phyloP scores from a whole-genome alignment of 768 basidiomycete genomes.

The Termitomyces sp. region DNA sequence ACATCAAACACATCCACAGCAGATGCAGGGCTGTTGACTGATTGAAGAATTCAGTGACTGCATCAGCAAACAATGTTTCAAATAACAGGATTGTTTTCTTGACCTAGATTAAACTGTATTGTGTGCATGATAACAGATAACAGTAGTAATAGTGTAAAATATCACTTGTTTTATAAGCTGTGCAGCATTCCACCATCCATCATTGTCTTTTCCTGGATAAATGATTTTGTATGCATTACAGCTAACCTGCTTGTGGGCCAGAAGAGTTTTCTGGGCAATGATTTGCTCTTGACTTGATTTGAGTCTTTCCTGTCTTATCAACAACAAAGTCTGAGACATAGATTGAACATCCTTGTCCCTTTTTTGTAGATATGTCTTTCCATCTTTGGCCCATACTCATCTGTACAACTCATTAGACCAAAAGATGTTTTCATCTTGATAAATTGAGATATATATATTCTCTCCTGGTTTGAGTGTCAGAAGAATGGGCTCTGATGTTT shows the following conservation, averaged over 20 bases:
- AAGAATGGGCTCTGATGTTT: background rate
- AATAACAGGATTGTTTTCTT: too few relatives aligned
- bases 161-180: background rate
- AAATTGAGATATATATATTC: background rate
- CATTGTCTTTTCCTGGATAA: background rate
- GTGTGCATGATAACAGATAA: too few relatives aligned
- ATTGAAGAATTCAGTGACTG: background rate
- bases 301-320: background rate
- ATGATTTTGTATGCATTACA: background rate
- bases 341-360: background rate
- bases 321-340: background rate
- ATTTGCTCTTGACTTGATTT: background rate
- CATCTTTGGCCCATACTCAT: background rate
- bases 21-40: background rate
- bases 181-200: background rate
- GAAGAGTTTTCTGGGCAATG: background rate
- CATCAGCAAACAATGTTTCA: too few relatives aligned
- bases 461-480: background rate
- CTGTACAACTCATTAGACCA: background rate
- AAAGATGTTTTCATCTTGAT: background rate
- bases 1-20: background rate
- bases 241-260: background rate
- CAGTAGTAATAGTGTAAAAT: background rate
- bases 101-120: too few relatives aligned
- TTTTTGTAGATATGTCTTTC: background rate